Evolutionary conservation across 1,284 basidiomycete species (phyloP), one percentile per base, ranked within the genome.

Genomic region (Ganoderma boninense): DNA sequence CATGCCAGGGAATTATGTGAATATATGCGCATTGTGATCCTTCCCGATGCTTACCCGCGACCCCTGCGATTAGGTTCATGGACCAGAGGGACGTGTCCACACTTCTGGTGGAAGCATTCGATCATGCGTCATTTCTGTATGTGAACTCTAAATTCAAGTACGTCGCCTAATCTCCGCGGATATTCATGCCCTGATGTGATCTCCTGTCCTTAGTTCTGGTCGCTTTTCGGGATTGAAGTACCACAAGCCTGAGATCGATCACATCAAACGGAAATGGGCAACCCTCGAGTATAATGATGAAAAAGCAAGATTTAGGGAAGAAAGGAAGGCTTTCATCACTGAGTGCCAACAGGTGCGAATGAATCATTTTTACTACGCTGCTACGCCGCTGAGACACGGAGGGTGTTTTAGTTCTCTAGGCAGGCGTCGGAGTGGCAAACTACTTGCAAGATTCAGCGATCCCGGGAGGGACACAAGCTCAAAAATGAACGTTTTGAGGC

Each of bases 401-500:
- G 23, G 4, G 4, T 26, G 23, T 52, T 5, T 26, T 13, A 52
- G 49, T 52, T 52, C 13, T n/a, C 49, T 26, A 52, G 49, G 49
- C 23, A 26, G 11, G 23, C 23, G 4, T 52, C 23, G 10, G 23
- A 26, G 18, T 64, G 62, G 62, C 32, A 60, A 40, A n/a, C 20
- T 29, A 16, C 23, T 4, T 62, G 23, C 60, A 43, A 62, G n/a
- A 23, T n/a, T 11, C 38, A 62, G 40, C 43, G 40, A 14, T 62
- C 38, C 4, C 4, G 29, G 40, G 60, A 62, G n/a, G 29, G 20
- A 10, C 18, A 44, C 14, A 18, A 38, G 1, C 46, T 65, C 10
- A 69, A 32, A 32, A 42, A 23, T 20, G 60, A 62, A 32, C 63
- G 63, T 14, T 52, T 65, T n/a, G 64, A n/a, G n/a, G 64, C 57